These are phyloP conservation scores for Cladobotryum mycophilum DNA, from an alignment of 2,329 filamentous ascomycete genomes.

Conservation along the genomic window DNA sequence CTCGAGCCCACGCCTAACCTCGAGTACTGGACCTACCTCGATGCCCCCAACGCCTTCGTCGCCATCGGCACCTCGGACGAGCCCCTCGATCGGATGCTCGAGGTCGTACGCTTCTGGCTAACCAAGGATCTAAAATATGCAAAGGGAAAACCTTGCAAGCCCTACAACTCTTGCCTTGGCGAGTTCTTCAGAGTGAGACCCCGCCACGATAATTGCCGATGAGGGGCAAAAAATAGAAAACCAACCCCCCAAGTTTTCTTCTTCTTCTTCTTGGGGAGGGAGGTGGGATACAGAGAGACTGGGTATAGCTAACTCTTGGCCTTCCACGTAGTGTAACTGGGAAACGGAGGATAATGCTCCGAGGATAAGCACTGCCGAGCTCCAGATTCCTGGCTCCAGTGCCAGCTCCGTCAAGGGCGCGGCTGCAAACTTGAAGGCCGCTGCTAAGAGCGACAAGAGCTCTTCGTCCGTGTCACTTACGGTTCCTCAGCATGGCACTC, in stretches of 20 bases:
- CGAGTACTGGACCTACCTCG: slow-evolving; percentile 98
- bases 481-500: slow-evolving; percentile 41
- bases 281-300: background rate
- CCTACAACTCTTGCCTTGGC: slow-evolving; percentile 93
- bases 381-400: slow-evolving; percentile 25
- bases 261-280: too few species aligned
- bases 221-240: too few species aligned
- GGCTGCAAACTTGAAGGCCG: slow-evolving; percentile 43
- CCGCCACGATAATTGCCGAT: background rate
- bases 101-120: slow-evolving; percentile 94
- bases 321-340: slow-evolving; percentile 72
- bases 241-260: background rate
- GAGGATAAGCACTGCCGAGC: slow-evolving; percentile 48
- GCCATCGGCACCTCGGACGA: slow-evolving; percentile 85
- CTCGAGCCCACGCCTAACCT: slow-evolving; percentile 94
- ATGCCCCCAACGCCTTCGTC: slow-evolving; percentile 84
- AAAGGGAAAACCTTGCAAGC: slow-evolving; percentile 97
- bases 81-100: slow-evolving; percentile 86
- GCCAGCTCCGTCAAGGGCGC: slow-evolving; percentile 34
- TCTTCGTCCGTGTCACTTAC: slow-evolving; percentile 45
- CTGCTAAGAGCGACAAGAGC: slow-evolving; percentile 37
- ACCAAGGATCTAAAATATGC: slow-evolving; percentile 99
- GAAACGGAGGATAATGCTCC: slow-evolving; percentile 77
- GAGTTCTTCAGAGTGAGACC: slow-evolving; percentile 89
- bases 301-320: background rate